Evolutionary conservation across 805 yeast genomes (phyloP), one percentile per base, ranked within the genome.

Genomic region (Teunomyces kruisii): DNA sequence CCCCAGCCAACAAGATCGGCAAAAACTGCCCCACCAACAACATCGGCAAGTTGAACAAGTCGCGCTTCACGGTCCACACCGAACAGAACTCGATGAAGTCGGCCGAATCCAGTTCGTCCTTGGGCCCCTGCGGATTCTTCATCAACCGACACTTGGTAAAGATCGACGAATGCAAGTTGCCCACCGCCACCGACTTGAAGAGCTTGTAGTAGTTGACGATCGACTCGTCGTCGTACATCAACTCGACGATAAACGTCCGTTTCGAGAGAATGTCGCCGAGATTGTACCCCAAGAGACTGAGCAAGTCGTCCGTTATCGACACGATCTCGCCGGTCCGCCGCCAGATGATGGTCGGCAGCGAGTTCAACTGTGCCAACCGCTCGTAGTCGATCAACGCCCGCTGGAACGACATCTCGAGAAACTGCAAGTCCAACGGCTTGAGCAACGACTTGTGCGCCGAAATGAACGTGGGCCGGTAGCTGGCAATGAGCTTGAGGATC

Each of bases 281-380:
- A 9, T 79, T 73, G 61, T 83, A 80, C 1, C 88, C 87, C 5
- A 91, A 78, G 50, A 88, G 67, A 3, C 83, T 78, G 26, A 86
- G 78, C 56, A 88, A 79, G 55, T 87, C 94, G 50, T 83, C 81
- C 4, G 90, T 84, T 8, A 86, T 79, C 7, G 87, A 87, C 9
- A 86, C 90, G 33, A 88, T 82, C 59, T 88, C 95, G 8, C 95
- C 95, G 0, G 95, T 85, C 32, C 96, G 69, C 55, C 96, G 72
- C 96, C 96, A 88, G 51, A 87, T 83, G 13, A 86, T 81, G 2
- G 92, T 84, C 1, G 96, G 96, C 1, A 88, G 80, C 9, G 90
- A 84, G 14, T 85, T 81, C 46, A 82, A 56, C 16, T 70, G 67
- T 38, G 66, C 58, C 10, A 75, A 64, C 47, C 68, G 67, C 61